Percentiles rank a stretch among this genome's conserved stretches.
Evolutionary conservation across 768 basidiomycete genomes (phyloP).

Genomic region (Russula compacta): DNA sequence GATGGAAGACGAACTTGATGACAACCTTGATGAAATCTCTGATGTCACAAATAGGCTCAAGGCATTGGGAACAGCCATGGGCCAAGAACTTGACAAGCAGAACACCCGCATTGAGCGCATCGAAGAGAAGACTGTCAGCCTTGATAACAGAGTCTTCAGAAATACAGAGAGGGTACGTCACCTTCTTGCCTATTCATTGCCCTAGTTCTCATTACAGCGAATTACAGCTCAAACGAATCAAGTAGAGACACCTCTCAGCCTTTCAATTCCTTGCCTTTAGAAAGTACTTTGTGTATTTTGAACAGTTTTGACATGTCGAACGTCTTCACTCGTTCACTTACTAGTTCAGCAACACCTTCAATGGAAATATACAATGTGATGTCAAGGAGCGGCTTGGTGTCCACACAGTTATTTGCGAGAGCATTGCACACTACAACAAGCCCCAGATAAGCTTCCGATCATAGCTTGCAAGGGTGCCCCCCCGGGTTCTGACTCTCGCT

Average conservation of each 20-base stretch:
- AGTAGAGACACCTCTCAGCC: conserved; percentile 21
- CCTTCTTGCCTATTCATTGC: neutral
- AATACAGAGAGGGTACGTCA: conserved; percentile 70
- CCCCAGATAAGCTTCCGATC: neutral
- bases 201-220: conserved; percentile 1
- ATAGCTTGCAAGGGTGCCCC: neutral
- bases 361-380: neutral
- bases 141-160: conserved; percentile 68
- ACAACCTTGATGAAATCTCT: conserved; percentile 80
- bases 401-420: neutral
- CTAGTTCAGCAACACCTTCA: neutral
- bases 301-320: neutral
- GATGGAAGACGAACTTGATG: conserved; percentile 88
- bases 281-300: neutral
- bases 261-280: neutral
- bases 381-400: neutral
- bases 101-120: conserved; percentile 72
- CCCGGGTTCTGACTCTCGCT: neutral
- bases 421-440: neutral
- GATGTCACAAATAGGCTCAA: conserved; percentile 71
- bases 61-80: conserved; percentile 72
- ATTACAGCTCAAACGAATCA: conserved; percentile 31
- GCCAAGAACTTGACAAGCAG: conserved; percentile 82
- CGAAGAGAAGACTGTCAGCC: conserved; percentile 62
- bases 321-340: neutral